Percentiles rank a stretch among this genome's conserved stretches.
phyloP scores from a whole-genome alignment of 495 filamentous ascomycete species.

The Penicillium canescens region DNA sequence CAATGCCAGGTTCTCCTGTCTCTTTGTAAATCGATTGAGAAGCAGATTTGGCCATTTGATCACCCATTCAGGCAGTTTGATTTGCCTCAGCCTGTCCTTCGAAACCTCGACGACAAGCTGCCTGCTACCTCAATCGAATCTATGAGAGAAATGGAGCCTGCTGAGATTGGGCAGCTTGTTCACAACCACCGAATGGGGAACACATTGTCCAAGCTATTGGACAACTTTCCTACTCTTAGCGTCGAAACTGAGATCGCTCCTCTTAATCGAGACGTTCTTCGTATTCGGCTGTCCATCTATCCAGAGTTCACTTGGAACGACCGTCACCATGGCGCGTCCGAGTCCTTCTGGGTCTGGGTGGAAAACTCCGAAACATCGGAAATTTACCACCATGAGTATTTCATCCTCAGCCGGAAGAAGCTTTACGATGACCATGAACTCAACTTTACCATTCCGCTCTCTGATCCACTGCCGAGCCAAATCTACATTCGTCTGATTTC shows the following conservation, averaged over 20 bases:
- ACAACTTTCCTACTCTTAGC: conserved; percentile 88
- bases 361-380: conserved; percentile 97
- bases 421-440: conserved; percentile 93
- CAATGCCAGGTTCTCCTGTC: conserved; percentile 88
- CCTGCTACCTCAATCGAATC: conserved; percentile 72
- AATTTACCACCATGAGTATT: conserved; percentile 97
- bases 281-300: conserved; percentile 79
- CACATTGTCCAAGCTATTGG: conserved; percentile 74
- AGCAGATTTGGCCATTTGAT: conserved; percentile 88
- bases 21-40: conserved; percentile 95
- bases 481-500: conserved; percentile 95
- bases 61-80: conserved; percentile 97
- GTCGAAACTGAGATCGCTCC: conserved; percentile 94
- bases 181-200: conserved; percentile 86
- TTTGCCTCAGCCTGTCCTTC: conserved; percentile 76
- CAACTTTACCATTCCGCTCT: conserved; percentile 94
- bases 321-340: conserved; percentile 87
- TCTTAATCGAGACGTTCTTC: conserved; percentile 88
- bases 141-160: conserved; percentile 85
- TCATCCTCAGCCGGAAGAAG: conserved; percentile 86
- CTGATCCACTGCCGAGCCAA: conserved; percentile 88
- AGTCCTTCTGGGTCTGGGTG: conserved; percentile 98
- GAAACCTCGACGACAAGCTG: conserved; percentile 77
- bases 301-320: conserved; percentile 97
- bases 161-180: conserved; percentile 89